Evolutionary conservation across 1,139 yeast genomes (phyloP).

Genomic region (Blastobotrys ciferrii): DNA sequence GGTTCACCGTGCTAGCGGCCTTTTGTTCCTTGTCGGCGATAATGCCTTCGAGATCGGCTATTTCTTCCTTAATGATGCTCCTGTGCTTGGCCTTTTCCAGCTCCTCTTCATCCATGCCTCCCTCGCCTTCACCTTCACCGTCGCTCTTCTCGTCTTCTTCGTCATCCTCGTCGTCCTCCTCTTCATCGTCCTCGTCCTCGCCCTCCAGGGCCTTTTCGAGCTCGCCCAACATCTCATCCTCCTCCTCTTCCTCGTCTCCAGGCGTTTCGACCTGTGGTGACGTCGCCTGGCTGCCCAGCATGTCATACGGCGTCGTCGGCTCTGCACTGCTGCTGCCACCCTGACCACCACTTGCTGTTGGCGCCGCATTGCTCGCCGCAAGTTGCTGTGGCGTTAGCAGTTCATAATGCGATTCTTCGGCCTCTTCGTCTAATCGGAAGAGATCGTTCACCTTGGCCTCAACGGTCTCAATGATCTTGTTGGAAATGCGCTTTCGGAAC

Average conservation of each 20-base stretch:
- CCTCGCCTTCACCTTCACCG: constrained; percentile 46
- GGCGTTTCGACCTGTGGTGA: constrained; percentile 22
- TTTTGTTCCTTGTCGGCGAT: constrained; percentile 74
- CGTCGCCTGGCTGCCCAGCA: constrained; percentile 27
- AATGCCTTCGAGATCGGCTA: constrained; percentile 75
- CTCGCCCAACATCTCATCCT: constrained; percentile 20
- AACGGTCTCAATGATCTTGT: constrained; percentile 56
- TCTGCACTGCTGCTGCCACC: constrained; percentile 8
- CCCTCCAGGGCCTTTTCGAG: constrained; percentile 30
- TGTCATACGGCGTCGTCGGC: constrained; percentile 34
- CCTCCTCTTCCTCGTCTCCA: constrained; percentile 27
- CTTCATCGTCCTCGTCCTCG: constrained; percentile 46
- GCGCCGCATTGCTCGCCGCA: constrained; percentile 12
- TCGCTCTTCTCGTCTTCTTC: constrained; percentile 57
- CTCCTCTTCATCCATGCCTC: constrained; percentile 39
- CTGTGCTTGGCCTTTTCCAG: constrained; percentile 58
- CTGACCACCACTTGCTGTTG: constrained; percentile 6
- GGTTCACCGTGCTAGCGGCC: constrained; percentile 66
- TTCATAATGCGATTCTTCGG: constrained; percentile 79
- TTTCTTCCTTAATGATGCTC: constrained; percentile 80
- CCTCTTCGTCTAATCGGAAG: constrained; percentile 72
- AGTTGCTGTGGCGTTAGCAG: constrained; percentile 54
- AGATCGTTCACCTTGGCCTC: constrained; percentile 79
- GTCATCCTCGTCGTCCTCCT: constrained; percentile 54
- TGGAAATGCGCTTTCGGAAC: constrained; percentile 51